A percentile compares a stretch with the other conserved stretches of the same genome.
Evolutionary conservation across 2,329 filamentous ascomycete species (phyloP).

Genomic region (Piedraia hortae): DNA sequence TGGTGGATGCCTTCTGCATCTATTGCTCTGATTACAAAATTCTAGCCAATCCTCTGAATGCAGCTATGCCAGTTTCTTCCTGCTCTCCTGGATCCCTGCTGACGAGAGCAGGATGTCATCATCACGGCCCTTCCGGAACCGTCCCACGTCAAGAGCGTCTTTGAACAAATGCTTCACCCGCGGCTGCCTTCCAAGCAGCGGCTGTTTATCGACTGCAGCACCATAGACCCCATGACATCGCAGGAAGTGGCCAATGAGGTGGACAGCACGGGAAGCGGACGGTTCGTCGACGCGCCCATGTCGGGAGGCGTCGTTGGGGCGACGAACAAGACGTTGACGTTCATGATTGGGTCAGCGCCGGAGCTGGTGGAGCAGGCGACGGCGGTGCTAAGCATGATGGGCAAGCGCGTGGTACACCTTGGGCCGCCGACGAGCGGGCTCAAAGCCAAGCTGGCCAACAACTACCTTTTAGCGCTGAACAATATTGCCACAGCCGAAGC

Average conservation of each 20-base stretch:
- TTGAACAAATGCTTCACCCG: constrained; percentile 41
- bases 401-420: constrained; percentile 60
- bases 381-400: constrained; percentile 53
- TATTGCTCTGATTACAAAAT: constrained; percentile 32
- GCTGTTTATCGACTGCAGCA: constrained; percentile 86
- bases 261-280: constrained; percentile 35
- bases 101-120: constrained; percentile 38
- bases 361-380: constrained; percentile 36
- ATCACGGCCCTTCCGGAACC: constrained; percentile 79
- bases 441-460: constrained; percentile 84
- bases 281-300: constrained; percentile 87
- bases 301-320: constrained; percentile 89
- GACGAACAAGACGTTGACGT: constrained; percentile 62
- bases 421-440: constrained; percentile 64
- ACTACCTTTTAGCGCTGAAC: constrained; percentile 81
- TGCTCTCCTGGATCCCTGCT: constrained; percentile 27
- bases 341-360: constrained; percentile 61
- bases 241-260: constrained; percentile 47
- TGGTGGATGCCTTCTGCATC: constrained; percentile 24
- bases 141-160: constrained; percentile 62
- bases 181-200: constrained; percentile 29
- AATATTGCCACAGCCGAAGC: constrained; percentile 49
- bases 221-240: constrained; percentile 75
- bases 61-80: neutral
- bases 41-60: constrained; percentile 48